These are phyloP conservation scores for Hypoxylon sp. DNA, from an alignment of 2,329 filamentous ascomycete species.

Conservation along the genomic window DNA sequence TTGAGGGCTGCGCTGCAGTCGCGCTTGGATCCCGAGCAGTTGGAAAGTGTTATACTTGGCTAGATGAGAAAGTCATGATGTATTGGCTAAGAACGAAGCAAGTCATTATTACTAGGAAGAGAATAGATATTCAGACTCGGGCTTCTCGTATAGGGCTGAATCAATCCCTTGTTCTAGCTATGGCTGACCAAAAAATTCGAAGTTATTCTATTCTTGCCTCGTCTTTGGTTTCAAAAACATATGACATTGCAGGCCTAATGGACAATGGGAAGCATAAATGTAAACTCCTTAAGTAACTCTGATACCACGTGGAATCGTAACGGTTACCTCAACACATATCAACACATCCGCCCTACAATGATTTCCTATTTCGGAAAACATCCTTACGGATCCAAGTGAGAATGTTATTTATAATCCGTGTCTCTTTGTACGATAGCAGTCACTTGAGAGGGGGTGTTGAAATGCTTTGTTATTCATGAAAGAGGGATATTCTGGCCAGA, in stretches of 20 bases:
- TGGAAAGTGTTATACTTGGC: constrained; percentile 66
- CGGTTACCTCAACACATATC: constrained; percentile 1
- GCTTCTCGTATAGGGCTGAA: too few relatives aligned
- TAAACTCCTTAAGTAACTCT: not conserved
- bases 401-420: not conserved
- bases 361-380: not conserved
- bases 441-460: not conserved
- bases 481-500: not conserved
- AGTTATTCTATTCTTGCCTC: not conserved
- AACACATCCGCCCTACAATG: not conserved
- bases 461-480: constrained; percentile 5
- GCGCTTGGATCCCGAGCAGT: constrained; percentile 61
- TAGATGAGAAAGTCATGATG: constrained; percentile 26
- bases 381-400: not conserved
- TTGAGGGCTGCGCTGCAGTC: constrained; percentile 64
- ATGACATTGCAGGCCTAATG: not conserved
- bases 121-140: not conserved
- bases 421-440: not conserved
- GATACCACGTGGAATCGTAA: not conserved
- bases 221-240: not conserved
- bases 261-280: not conserved
- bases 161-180: too few relatives aligned
- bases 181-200: not conserved
- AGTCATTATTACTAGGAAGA: not conserved
- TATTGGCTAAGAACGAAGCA: not conserved